phyloP scores from a whole-genome alignment of 1,284 basidiomycete genomes.

The Quambalaria eucalypti region DNA sequence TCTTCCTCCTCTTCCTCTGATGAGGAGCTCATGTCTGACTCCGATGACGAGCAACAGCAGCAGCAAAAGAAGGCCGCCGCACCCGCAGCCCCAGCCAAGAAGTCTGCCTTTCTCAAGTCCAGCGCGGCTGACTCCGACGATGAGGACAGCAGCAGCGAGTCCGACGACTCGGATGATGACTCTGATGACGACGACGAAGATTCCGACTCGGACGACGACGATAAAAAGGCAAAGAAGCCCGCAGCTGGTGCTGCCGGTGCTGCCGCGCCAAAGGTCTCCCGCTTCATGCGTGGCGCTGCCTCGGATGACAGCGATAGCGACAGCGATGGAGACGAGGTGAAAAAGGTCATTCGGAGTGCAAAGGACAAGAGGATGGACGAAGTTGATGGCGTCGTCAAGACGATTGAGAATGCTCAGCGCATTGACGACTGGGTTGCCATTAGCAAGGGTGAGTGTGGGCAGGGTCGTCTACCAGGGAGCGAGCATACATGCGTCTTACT shows the following conservation, averaged over 20 bases:
- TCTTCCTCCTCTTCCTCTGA: slow-evolving; percentile 42
- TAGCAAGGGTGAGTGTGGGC: slow-evolving; percentile 59
- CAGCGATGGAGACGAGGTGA: slow-evolving; percentile 58
- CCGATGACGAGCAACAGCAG: slow-evolving; percentile 31
- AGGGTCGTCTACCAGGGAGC: neutral
- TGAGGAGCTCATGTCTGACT: slow-evolving; percentile 43
- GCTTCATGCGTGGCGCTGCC: slow-evolving; percentile 44
- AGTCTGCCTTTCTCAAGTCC: slow-evolving; percentile 2
- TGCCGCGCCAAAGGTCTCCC: slow-evolving; percentile 29
- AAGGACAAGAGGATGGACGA: slow-evolving; percentile 77
- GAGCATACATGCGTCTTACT: neutral
- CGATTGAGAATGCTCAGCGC: slow-evolving; percentile 88
- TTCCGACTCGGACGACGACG: slow-evolving; percentile 17
- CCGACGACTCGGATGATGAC: slow-evolving; percentile 26
- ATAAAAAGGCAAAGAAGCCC: neutral
- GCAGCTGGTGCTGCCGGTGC: neutral
- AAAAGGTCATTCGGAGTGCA: slow-evolving; percentile 69
- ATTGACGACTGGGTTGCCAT: slow-evolving; percentile 89
- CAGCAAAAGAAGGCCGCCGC: slow-evolving; percentile 14
- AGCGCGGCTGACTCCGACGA: slow-evolving; percentile 3
- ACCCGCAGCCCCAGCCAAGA: slow-evolving; percentile 8
- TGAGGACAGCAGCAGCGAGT: slow-evolving; percentile 24
- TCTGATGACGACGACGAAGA: slow-evolving; percentile 29
- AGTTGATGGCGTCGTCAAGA: slow-evolving; percentile 76
- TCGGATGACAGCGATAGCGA: slow-evolving; percentile 57